phyloP scores from a whole-genome alignment of 805 yeast genomes.

The Yarrowia alimentaria region DNA sequence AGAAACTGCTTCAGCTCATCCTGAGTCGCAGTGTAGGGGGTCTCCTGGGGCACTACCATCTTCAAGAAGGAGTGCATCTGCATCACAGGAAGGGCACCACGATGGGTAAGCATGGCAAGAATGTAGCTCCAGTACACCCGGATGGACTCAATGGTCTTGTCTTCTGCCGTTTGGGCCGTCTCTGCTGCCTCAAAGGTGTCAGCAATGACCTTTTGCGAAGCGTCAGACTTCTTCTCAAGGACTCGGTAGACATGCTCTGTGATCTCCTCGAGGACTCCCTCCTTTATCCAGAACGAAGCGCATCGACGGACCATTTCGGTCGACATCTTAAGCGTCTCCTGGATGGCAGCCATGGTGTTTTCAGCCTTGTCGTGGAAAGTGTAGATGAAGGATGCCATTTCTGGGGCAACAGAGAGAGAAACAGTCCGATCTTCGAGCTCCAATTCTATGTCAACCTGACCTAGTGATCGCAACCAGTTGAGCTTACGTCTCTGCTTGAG shows the following conservation, averaged over 20 bases:
- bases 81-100: slow-evolving; percentile 50
- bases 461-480: slow-evolving; percentile 56
- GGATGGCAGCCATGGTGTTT: slow-evolving; percentile 41
- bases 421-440: slow-evolving; percentile 49
- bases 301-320: slow-evolving; percentile 44
- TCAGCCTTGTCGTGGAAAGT: slow-evolving; percentile 44
- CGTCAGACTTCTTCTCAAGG: slow-evolving; percentile 42
- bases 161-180: slow-evolving; percentile 36
- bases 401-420: slow-evolving; percentile 58
- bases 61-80: slow-evolving; percentile 55
- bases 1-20: slow-evolving; percentile 48
- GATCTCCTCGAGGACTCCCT: slow-evolving; percentile 50
- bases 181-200: slow-evolving; percentile 30
- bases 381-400: slow-evolving; percentile 62
- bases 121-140: slow-evolving; percentile 50
- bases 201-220: slow-evolving; percentile 16
- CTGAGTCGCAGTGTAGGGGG: slow-evolving; percentile 43
- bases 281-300: slow-evolving; percentile 61
- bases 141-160: slow-evolving; percentile 40
- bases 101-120: slow-evolving; percentile 55
- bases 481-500: slow-evolving; percentile 58
- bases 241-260: slow-evolving; percentile 44
- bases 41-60: slow-evolving; percentile 56
- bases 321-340: slow-evolving; percentile 45
- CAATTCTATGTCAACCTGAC: slow-evolving; percentile 60